Conservation (phyloP, 768 basidiomycete species). For the Podaxis carcinomalis region DNA sequence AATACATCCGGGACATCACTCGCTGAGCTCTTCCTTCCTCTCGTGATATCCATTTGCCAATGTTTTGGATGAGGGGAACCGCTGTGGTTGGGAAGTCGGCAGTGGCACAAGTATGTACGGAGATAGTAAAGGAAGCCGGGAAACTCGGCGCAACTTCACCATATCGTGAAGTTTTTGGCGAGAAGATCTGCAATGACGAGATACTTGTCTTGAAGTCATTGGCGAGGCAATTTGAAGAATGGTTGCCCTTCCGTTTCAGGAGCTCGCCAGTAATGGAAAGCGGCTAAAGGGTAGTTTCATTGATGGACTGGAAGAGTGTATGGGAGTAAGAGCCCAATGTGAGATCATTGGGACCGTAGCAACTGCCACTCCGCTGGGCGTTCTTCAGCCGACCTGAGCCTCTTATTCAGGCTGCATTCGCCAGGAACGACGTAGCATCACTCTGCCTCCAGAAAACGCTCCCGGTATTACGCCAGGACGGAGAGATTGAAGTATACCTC, state of each 20-base stretch:
- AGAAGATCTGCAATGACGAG: neutral
- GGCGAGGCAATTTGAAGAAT: neutral
- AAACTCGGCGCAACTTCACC: neutral
- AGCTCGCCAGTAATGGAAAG: neutral
- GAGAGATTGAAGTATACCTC: conserved; percentile 11
- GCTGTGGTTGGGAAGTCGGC: neutral
- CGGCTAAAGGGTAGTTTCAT: neutral
- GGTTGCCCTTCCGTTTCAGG: neutral
- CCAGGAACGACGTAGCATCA: neutral
- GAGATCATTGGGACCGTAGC: conserved; percentile 1
- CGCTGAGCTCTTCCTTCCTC: neutral
- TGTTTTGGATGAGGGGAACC: conserved; percentile 3
- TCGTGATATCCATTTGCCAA: neutral
- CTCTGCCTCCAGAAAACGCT: neutral
- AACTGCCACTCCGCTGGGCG: neutral
- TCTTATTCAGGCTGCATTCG: neutral
- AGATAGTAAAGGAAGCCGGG: neutral
- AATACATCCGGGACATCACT: conserved; percentile 9
- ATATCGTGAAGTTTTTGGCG: neutral
- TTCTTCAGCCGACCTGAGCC: neutral
- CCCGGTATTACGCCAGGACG: neutral
- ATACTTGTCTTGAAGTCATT: neutral
- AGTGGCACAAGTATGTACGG: conserved; percentile 1
- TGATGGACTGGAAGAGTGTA: conserved; percentile 4
- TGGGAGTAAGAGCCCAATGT: neutral